Evolutionary conservation across 202 grass and related monocot species (phyloP), one percentile per base, ranked within the genome.

Genomic region (Hordeum pubiflorum): DNA sequence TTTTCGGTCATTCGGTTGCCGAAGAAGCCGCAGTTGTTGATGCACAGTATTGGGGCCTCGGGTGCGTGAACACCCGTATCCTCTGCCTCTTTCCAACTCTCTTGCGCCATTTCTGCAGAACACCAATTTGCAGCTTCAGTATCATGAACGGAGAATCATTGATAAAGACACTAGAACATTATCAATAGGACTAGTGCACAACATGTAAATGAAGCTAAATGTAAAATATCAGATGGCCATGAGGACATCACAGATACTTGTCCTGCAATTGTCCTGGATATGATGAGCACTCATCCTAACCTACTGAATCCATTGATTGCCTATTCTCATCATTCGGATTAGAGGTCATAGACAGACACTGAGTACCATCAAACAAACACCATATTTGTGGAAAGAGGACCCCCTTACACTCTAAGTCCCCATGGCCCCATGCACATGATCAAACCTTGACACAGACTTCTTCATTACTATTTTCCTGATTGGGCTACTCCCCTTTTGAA

Each of bases 21-120:
- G 0, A 92, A 92, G 81, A 92, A 92, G 48, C 90, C 90, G 63
- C 90, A 92, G 29, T 88, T 91, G 27, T 86, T 91, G n/a, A 80
- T 20, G 73, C 89, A 91, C 76, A 86, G 24, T 69, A 91, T 58
- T 0, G 86, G 89, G 6, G 59, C 43, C 77, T 91, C 86, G 23
- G 86, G 86, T 9, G 78, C 82, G 66, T 86, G 82, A 33, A 77
- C 77, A 50, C 44, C 44, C 6, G 86, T 88, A 43, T 79, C 79
- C 15, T 91, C 89, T 29, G 82, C 65, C 80, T 88, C 85, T 55
- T 88, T 82, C 82, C 85, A 88, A 74, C 89, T 85, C 67, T 91
- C 86, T 84, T 91, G 89, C 78, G 89, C 89, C 89, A 91, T 91
- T 91, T 41, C 62, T 77, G 9, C 33, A 15, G 72, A 39, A 33